A percentile compares a stretch with the other conserved stretches of the same genome.
Conservation (phyloP, 805 yeast genomes). For the Hanseniaspora vineae region DNA sequence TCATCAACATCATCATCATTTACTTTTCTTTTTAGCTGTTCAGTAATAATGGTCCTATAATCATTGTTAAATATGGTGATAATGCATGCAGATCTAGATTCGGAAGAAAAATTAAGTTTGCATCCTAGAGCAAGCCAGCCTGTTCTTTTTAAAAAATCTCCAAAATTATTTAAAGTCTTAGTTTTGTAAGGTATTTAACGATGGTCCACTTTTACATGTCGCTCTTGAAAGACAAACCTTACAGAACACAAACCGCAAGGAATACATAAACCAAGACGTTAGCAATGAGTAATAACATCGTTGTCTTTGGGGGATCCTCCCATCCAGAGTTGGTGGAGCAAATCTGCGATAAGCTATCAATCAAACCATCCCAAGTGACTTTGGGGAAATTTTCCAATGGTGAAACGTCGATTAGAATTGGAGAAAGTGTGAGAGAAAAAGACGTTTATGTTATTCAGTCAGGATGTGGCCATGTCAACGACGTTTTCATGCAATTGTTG, state of each 20-base stretch:
- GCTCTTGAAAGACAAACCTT: background rate
- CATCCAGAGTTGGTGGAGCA: constrained; percentile 66
- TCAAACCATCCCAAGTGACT: constrained; percentile 54
- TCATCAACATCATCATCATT: too few species aligned
- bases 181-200: too few species aligned
- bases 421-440: constrained; percentile 87
- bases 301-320: constrained; percentile 82
- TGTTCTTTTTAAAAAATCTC: too few species aligned
- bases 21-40: too few species aligned
- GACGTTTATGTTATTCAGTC: constrained; percentile 84
- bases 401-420: constrained; percentile 77
- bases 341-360: constrained; percentile 68
- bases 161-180: too few species aligned
- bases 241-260: background rate
- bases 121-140: too few species aligned
- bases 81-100: too few species aligned
- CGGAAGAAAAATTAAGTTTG: too few species aligned
- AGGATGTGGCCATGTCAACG: constrained; percentile 83
- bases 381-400: constrained; percentile 75
- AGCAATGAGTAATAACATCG: constrained; percentile 44
- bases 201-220: too few species aligned
- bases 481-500: constrained; percentile 68
- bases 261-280: background rate
- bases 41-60: too few species aligned
- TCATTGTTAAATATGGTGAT: too few species aligned